A percentile compares a stretch with the other conserved stretches of the same genome.
Evolutionary conservation across 331 rosid species (phyloP).

Genomic region (Dryas integrifolia): DNA sequence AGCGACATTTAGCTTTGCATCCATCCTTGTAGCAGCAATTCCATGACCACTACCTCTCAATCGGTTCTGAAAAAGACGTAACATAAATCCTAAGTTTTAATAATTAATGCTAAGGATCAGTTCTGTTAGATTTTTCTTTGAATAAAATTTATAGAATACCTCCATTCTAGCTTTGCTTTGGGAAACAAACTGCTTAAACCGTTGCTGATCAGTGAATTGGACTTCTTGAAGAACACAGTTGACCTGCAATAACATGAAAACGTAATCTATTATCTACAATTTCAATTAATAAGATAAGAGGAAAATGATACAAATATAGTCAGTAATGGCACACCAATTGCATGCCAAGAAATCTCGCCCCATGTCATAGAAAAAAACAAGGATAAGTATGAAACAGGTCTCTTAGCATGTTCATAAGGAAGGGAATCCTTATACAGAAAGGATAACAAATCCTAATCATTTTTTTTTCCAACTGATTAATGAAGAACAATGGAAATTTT

Average conservation of each 20-base stretch:
- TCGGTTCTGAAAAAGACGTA: conserved; percentile 56
- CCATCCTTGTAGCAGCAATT: conserved; percentile 95
- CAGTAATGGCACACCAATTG: not conserved
- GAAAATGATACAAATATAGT: not conserved
- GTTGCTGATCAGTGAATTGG: conserved; percentile 92
- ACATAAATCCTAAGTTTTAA: conserved; percentile 19
- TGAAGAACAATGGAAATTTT: not conserved
- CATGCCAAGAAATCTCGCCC: not conserved
- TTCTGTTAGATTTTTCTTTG: not conserved
- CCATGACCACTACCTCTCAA: conserved; percentile 97
- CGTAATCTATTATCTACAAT: conserved; percentile 24
- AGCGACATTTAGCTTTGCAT: conserved; percentile 78
- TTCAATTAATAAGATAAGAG: not conserved
- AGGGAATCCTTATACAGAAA: not conserved
- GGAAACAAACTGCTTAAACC: conserved; percentile 89
- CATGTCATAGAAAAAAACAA: not conserved
- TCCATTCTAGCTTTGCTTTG: conserved; percentile 96
- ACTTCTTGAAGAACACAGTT: conserved; percentile 86
- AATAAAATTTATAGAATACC: conserved; percentile 41
- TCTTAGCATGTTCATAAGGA: not conserved
- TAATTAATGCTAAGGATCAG: conserved; percentile 18
- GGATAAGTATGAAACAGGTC: not conserved
- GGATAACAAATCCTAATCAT: not conserved
- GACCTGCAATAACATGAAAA: conserved; percentile 46
- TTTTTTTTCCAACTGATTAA: not conserved